Evolutionary conservation across 208 protist genomes (phyloP).

Genomic region (Phytomonas serpens): DNA sequence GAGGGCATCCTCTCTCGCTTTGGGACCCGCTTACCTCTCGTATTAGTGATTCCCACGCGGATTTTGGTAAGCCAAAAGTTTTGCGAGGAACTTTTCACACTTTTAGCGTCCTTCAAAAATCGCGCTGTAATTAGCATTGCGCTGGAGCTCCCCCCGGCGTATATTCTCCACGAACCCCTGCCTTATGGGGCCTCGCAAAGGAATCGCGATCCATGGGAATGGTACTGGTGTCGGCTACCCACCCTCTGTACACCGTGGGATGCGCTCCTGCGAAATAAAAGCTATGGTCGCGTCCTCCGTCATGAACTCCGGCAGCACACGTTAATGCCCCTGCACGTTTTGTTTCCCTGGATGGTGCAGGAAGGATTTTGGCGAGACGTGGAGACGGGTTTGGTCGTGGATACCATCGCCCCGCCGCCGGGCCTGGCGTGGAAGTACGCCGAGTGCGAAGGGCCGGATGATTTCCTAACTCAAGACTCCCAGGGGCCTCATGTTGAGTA

Average conservation of each 20-base stretch:
- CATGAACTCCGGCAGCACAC: conserved; percentile 18
- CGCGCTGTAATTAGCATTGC: conserved; percentile 15
- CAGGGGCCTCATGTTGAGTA: background rate
- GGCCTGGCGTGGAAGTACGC: conserved; percentile 11
- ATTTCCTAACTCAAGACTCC: background rate
- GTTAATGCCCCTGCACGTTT: conserved; percentile 43
- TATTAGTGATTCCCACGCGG: conserved; percentile 44
- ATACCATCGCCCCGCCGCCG: conserved; percentile 28
- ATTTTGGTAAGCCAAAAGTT: conserved; percentile 48
- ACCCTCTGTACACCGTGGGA: conserved; percentile 29
- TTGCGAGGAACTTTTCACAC: conserved; percentile 21
- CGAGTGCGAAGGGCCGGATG: conserved; percentile 6
- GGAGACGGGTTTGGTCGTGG: conserved; percentile 29
- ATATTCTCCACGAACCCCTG: background rate
- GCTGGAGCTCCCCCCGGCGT: conserved; percentile 40
- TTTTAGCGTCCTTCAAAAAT: conserved; percentile 16
- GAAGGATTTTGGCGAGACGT: conserved; percentile 22
- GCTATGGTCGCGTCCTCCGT: conserved; percentile 16
- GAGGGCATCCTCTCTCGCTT: background rate
- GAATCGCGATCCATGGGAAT: background rate
- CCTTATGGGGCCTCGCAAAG: background rate
- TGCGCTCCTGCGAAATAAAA: conserved; percentile 16
- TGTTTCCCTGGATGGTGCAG: conserved; percentile 32
- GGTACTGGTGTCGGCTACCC: conserved; percentile 28
- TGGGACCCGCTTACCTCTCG: conserved; percentile 14